Evolutionary conservation across 2,329 filamentous ascomycete species (phyloP), one percentile per base, ranked within the genome.

Genomic region (Chalaropsis ovoidea): DNA sequence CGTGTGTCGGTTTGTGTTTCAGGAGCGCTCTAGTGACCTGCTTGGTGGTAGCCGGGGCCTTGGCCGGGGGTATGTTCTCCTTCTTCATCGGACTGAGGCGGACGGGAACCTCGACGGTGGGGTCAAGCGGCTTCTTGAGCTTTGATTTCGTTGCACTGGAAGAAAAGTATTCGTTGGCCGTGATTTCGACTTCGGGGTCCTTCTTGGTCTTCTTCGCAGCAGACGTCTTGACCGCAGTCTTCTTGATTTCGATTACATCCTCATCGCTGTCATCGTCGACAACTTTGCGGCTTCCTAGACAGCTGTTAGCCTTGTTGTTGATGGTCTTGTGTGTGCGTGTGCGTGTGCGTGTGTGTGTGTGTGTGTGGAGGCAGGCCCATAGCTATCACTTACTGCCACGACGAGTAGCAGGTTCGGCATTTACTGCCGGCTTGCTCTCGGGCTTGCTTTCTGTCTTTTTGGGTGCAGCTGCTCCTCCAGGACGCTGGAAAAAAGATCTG

Each of bases 401-500:
- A 68, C 77, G 68, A 41, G 49, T 31, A 24, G 62, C 3, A 8
- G 60, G n/a, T 43, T 65, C 64, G 15, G 63, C 75, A 68, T 75
- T 77, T 68, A 79, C 78, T 61, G 75, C 68, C 15, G 78, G 70
- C 62, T 77, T 76, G 66, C 79, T 78, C 49, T 73, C 73, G 71
- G 80, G 79, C 72, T 79, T 80, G 2, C 76, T 70, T 11, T 75
- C 70, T 43, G 78, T 76, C 70, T 82, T 79, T 61, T 79, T 76
- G 17, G 81, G 77, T 13, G 54, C 24, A 56, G 81, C 77, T 70
- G 81, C 79, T 69, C 82, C 81, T 63, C 84, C 83, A 75, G 91
- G 91, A 68, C 88, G 85, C 65, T 87, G 86, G 78, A 97, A 96
- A 77, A 96, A 97, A 71, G 81, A 90, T 72, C 92, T 83, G 72